These are phyloP conservation scores for Medakamo hakoo DNA, from an alignment of 139 green algal species.

Conservation along the genomic window DNA sequence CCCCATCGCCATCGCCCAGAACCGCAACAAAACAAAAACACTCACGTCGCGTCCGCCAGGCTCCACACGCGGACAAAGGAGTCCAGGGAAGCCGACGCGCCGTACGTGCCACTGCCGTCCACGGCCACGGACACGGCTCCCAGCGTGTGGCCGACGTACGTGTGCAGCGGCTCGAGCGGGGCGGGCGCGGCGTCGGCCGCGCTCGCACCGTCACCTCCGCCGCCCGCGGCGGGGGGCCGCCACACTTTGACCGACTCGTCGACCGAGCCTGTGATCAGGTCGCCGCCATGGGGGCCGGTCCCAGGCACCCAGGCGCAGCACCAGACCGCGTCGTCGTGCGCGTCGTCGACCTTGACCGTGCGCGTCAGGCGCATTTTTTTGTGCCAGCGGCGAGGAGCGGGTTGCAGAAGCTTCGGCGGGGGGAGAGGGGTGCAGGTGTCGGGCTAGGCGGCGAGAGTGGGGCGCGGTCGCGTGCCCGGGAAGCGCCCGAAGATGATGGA, in stretches of 20 bases:
- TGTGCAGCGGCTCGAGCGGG: slow-evolving; percentile 19
- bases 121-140: slow-evolving; percentile 65
- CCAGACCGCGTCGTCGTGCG: slow-evolving; percentile 75
- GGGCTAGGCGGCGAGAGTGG: no score
- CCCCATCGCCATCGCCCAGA: no score
- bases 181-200: no score
- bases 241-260: slow-evolving; percentile 72
- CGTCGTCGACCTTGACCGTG: slow-evolving; percentile 33
- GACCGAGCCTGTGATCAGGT: slow-evolving; percentile 58
- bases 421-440: no score
- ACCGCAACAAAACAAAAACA: not conserved
- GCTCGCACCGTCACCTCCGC: no score
- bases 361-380: slow-evolving; percentile 29
- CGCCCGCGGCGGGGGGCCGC: slow-evolving; percentile 14
- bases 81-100: slow-evolving; percentile 62
- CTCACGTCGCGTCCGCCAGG: slow-evolving; percentile 19
- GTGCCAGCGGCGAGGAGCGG: no score
- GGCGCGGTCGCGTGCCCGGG: no score
- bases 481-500: no score
- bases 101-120: slow-evolving; percentile 40
- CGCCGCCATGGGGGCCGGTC: slow-evolving; percentile 9
- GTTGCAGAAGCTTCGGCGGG: no score
- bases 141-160: slow-evolving; percentile 51
- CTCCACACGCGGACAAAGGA: slow-evolving; percentile 61
- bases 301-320: slow-evolving; percentile 35